phyloP scores from a whole-genome alignment of 805 yeast genomes.

The Candida lessepsii region DNA sequence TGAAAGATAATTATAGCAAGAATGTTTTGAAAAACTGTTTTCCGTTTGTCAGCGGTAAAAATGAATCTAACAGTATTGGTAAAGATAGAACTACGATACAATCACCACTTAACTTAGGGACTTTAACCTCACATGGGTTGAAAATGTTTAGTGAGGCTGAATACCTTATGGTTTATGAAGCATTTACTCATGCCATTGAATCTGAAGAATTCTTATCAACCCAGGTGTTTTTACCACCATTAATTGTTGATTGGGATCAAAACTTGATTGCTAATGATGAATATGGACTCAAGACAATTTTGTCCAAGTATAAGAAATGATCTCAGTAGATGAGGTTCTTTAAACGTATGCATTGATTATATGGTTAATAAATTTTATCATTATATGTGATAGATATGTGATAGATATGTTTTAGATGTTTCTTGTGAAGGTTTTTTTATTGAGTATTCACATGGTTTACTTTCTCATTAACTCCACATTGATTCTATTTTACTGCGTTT shows the following conservation, averaged over 20 bases:
- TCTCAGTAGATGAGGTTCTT: too few species aligned
- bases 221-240: constrained; percentile 39
- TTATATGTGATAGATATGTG: too few species aligned
- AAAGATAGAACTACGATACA: constrained; percentile 19
- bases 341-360: too few species aligned
- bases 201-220: constrained; percentile 26
- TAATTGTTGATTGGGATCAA: constrained; percentile 49
- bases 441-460: too few species aligned
- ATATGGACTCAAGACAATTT: constrained; percentile 26
- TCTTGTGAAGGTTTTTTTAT: too few species aligned
- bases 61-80: constrained; percentile 12
- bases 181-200: constrained; percentile 27
- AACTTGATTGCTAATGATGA: constrained; percentile 40
- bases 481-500: too few species aligned
- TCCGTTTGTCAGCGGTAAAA: constrained; percentile 36
- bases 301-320: constrained; percentile 32
- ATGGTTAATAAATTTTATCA: too few species aligned
- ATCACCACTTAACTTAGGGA: constrained; percentile 15
- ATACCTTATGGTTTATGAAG: constrained; percentile 38
- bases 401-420: too few species aligned
- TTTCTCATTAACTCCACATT: too few species aligned
- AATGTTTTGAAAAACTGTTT: constrained; percentile 28
- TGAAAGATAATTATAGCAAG: constrained; percentile 24
- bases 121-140: constrained; percentile 24
- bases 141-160: constrained; percentile 38